Percentiles rank a stretch among this genome's conserved stretches.
These are phyloP conservation scores for Metarhizium sp. DNA, from an alignment of 2,329 filamentous ascomycete genomes.

Conservation along the genomic window DNA sequence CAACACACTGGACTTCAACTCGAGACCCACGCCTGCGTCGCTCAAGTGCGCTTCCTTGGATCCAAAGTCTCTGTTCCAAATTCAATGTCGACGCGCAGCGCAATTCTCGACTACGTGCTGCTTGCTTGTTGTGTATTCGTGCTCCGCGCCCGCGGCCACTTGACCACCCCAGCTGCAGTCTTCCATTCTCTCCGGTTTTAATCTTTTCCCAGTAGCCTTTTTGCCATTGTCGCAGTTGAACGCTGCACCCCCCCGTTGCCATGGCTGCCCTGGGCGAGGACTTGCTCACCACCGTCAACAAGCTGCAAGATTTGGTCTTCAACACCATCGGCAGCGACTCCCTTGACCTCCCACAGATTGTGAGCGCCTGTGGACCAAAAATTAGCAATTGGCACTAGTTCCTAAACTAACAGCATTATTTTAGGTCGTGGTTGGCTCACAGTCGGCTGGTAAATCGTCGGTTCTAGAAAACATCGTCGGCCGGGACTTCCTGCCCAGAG, in stretches of 20 bases:
- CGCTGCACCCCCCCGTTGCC: constrained; percentile 15
- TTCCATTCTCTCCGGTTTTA: background rate
- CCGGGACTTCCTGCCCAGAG: constrained; percentile 90
- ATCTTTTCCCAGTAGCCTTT: background rate
- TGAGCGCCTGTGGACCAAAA: constrained; percentile 29
- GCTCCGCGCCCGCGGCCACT: background rate
- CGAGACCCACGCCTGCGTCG: background rate
- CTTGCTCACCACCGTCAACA: constrained; percentile 91
- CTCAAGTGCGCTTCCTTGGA: background rate
- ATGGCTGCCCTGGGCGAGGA: constrained; percentile 97
- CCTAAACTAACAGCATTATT: background rate
- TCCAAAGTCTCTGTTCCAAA: background rate
- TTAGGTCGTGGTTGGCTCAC: constrained; percentile 94
- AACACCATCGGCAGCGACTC: constrained; percentile 99
- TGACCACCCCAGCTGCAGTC: background rate
- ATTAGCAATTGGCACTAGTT: too few species aligned
- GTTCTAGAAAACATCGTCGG: constrained; percentile 98
- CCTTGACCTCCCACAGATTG: constrained; percentile 94
- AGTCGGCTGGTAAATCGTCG: constrained; percentile 96
- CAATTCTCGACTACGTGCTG: constrained; percentile 1
- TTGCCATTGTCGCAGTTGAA: background rate
- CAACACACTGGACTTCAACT: too few species aligned
- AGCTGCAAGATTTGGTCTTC: constrained; percentile 96
- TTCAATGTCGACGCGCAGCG: constrained; percentile 7
- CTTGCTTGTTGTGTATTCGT: background rate